Evolutionary conservation across 495 filamentous ascomycete species (phyloP).

Genomic region (Podospora didyma): DNA sequence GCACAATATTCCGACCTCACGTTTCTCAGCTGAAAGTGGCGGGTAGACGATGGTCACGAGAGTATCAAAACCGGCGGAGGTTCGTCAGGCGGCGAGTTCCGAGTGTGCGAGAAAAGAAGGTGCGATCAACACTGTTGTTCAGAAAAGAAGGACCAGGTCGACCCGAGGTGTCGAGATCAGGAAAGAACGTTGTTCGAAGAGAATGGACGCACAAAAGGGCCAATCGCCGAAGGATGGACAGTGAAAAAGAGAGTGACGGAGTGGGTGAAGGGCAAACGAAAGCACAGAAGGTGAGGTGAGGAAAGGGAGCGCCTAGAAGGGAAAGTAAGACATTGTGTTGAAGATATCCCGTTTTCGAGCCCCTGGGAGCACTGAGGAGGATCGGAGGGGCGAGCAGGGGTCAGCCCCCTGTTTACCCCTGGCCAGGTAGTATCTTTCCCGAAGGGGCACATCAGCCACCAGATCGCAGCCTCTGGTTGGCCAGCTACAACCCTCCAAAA

Average conservation of each 20-base stretch:
- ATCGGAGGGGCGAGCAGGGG: slow-evolving; percentile 14
- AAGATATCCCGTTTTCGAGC: slow-evolving; percentile 19
- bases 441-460: slow-evolving; percentile 19
- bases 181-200: slow-evolving; percentile 5
- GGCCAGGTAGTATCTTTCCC: slow-evolving; percentile 18
- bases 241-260: slow-evolving; percentile 18
- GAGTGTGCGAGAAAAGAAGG: slow-evolving; percentile 10
- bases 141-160: slow-evolving; percentile 8
- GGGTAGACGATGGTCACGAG: not conserved
- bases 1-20: not conserved
- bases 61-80: slow-evolving; percentile 1
- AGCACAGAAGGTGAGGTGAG: slow-evolving; percentile 7
- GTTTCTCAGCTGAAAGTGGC: not conserved
- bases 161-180: not conserved
- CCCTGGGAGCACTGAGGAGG: slow-evolving; percentile 2
- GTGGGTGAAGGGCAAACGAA: slow-evolving; percentile 8
- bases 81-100: not conserved
- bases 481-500: slow-evolving; percentile 4
- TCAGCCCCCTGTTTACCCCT: slow-evolving; percentile 9
- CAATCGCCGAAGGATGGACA: slow-evolving; percentile 1
- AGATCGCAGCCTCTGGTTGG: slow-evolving; percentile 16
- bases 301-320: slow-evolving; percentile 14
- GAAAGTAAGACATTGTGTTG: slow-evolving; percentile 16
- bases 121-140: slow-evolving; percentile 17
- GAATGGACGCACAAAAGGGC: not conserved